Conservation (phyloP, 176 grass and related monocot genomes). For the Aegilops speltoides region DNA sequence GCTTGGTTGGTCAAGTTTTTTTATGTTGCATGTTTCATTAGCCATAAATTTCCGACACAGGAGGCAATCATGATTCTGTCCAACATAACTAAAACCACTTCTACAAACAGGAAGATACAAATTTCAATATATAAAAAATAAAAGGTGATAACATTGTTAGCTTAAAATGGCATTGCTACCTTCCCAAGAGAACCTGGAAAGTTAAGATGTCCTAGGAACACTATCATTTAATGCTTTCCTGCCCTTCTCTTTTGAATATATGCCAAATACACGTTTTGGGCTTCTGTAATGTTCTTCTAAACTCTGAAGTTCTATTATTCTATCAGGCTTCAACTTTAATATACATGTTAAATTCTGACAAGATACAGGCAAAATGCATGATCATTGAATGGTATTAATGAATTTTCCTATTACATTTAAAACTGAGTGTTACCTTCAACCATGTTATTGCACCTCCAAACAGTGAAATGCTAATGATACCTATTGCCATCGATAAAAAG, state of each 20-base stretch:
- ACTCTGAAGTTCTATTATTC: background rate
- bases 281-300: background rate
- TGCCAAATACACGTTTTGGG: constrained; percentile 5
- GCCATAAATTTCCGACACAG: background rate
- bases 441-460: background rate
- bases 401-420: background rate
- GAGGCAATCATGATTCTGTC: background rate
- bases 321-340: background rate
- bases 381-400: background rate
- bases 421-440: background rate
- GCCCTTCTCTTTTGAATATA: constrained; percentile 8
- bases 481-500: background rate
- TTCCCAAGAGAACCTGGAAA: background rate
- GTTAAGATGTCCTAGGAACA: background rate
- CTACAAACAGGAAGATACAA: background rate
- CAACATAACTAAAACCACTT: background rate
- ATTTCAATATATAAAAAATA: background rate
- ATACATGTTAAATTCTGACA: background rate
- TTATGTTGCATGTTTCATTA: background rate
- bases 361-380: background rate
- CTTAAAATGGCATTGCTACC: background rate
- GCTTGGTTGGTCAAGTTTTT: background rate
- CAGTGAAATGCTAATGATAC: background rate
- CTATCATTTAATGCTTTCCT: background rate
- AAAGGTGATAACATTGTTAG: background rate